Evolutionary conservation across 495 filamentous ascomycete species (phyloP), one percentile per base, ranked within the genome.

Genomic region (Saxophila tyrrhenica): DNA sequence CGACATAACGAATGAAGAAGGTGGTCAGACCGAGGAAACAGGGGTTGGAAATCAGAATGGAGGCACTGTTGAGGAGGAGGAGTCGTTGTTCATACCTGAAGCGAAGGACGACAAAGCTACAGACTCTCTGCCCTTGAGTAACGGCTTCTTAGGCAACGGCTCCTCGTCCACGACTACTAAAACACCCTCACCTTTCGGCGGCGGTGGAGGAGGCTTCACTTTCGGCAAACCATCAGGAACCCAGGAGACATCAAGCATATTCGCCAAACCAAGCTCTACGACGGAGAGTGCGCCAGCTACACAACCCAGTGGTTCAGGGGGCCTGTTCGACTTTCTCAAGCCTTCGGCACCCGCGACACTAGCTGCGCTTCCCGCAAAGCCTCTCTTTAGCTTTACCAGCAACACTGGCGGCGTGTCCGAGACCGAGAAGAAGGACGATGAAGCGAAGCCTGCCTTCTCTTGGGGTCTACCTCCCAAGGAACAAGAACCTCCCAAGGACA

Each of bases 61-160:
- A 10, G 20, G 23, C 20, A 44, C 38, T 32, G 53, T 15, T 42
- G 24, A 54, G 17, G 56, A 49, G 11, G 58, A 48, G 17, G 49
- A 61, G 29, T 64, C 61, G 22, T 39, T 64, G 5, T 64, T 64
- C 35, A 25, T 64, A 9, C 54, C 43, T 3, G 44, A 44, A n/a
- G n/a, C 49, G 19, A 51, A 39, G n/a, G 23, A n/a, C n/a, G 41
- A 8, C 41, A 9, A 39, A 39, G 16, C 9, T 8, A 16, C 35
- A 39, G 35, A 39, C 35, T 39, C 9, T 9, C 35, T 39, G 9
- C 35, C 35, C 8, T 16, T 39, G 9, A 39, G 9, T 16, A 39
- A 39, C 35, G 35, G 35, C 35, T 39, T 39, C 9, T n/a, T n/a
- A n/a, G n/a, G n/a, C n/a, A n/a, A n/a, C n/a, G n/a, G n/a, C n/a